Evolutionary conservation across 495 filamentous ascomycete species (phyloP), one percentile per base, ranked within the genome.

Genomic region (Hypoxylon perforatum): DNA sequence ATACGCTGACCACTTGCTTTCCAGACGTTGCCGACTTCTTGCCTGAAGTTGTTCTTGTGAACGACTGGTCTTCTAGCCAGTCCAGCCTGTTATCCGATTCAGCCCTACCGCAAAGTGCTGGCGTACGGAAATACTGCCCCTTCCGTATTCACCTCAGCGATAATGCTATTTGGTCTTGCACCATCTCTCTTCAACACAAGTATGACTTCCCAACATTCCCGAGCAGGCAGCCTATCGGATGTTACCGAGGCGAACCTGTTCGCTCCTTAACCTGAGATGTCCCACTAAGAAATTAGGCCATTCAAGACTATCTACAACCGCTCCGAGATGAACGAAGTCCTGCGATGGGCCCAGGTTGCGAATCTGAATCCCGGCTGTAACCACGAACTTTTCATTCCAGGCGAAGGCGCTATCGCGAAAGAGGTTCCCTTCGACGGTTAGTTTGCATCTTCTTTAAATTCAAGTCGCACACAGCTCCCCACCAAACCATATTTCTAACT

Each of bases 11-110:
- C 35, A 42, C 11, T 3, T 33, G 12, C 36, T 36, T 33, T 21
- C n/a, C 18, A 69, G 65, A 82, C 22, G 82, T 87, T 0, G 86
- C 89, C 0, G 82, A n/a, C n/a, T n/a, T 82, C 2, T 76, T 95
- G 0, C 92, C 92, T 0, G 91, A 91, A 62, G 84, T 94, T 14
- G 90, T 91, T 11, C 85, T 93, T 0, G 86, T 94, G 1, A 92
- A 92, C 0, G 92, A 95, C 57, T 92, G 95, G 62, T 88, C 85
- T 3, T 87, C 92, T 0, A 92, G 92, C 0, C 96, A 96, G 65
- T 89, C 85, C 3, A 92, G 89, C 2, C 75, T 96, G 0, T 92
- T 96, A 73, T 91, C 92, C 25, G 90, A 88, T 0, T 87, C 94
- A 35, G 88, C 89, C 51, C 84, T 94, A 0, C 92, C 92, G 0